Evolutionary conservation across 495 filamentous ascomycete species (phyloP).

Genomic region (Penicillium ochrochloron): DNA sequence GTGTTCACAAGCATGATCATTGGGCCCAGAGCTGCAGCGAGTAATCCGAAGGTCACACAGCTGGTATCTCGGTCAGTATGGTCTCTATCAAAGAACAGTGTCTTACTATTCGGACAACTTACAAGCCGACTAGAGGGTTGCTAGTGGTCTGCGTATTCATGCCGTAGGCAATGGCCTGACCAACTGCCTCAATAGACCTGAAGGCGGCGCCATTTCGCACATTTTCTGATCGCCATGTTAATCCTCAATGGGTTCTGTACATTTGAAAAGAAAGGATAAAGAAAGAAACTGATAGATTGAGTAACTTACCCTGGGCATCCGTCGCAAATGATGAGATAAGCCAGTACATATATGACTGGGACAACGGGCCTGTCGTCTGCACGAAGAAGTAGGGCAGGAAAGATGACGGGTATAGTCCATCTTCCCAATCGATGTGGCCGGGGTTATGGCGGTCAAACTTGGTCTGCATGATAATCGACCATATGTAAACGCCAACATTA

Average conservation of each 20-base stretch:
- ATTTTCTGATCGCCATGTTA: conserved; percentile 26
- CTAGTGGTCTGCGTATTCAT: conserved; percentile 40
- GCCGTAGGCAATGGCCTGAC: conserved; percentile 36
- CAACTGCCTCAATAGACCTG: conserved; percentile 37
- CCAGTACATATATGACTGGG: conserved; percentile 42
- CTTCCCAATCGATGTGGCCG: conserved; percentile 35
- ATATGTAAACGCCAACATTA: conserved; percentile 37
- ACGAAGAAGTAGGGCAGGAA: conserved; percentile 41
- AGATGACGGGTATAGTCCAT: conserved; percentile 29
- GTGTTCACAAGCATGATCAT: conserved; percentile 38
- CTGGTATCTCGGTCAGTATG: conserved; percentile 17
- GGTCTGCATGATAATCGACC: conserved; percentile 38
- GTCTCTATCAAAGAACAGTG: background rate
- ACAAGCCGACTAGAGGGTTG: conserved; percentile 36
- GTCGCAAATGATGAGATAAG: conserved; percentile 37
- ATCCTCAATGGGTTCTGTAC: background rate
- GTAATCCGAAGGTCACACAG: conserved; percentile 33
- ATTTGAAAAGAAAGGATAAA: no score
- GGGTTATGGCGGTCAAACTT: conserved; percentile 33
- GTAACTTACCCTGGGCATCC: conserved; percentile 33
- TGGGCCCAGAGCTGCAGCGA: conserved; percentile 28
- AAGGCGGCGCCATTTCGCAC: conserved; percentile 39
- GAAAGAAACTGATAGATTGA: background rate
- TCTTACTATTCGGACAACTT: conserved; percentile 10
- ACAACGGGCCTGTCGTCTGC: conserved; percentile 37